Evolutionary conservation across 306 rosid genomes (phyloP), one percentile per base, ranked within the genome.

Genomic region (Dalbergia cochinchinensis): DNA sequence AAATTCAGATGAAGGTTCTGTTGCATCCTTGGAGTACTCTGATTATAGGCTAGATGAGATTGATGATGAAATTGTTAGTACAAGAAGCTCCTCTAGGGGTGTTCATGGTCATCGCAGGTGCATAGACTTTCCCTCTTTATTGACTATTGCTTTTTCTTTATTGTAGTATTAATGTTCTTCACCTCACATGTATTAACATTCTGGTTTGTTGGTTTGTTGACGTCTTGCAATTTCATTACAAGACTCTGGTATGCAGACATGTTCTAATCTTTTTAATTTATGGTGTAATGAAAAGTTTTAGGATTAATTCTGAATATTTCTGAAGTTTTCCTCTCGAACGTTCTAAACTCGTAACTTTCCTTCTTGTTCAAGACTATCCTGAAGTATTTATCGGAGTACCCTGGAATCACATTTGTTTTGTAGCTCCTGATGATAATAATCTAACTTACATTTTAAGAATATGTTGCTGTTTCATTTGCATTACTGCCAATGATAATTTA

Each of bases 1-100:
- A 50, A 90, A 88, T 79, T 92, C 97, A 59, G 97, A 94, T 41
- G 99, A 94, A 77, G 92, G 95, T 70, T 94, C 97, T 58, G 94
- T 92, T 68, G 75, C 89, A 65, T 94, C 98, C 7, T 82, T 91
- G 41, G 97, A 94, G 78, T 88, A 82, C 81, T 60, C 91, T 2
- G 99, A 92, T 16, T 84, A 82, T 71, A 83, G 97, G 78, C 78
- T 79, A 81, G 97, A 94, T 6, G 99, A 92, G 63, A 88, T 53
- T 15, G 95, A 92, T 65, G 94, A 91, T 57, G 99, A 94, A 15
- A 82, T 92, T 76, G 83, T 84, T 68, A 82, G 85, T 82, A 75
- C 94, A 66, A 86, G 59, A 79, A 88, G 86, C 68, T 69, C 88
- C 68, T 86, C 97, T 1, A 88, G 94, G 73, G 83, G 89, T 83